These are phyloP conservation scores for Xylaria scruposa DNA, from an alignment of 495 filamentous ascomycete species.

Conservation along the genomic window DNA sequence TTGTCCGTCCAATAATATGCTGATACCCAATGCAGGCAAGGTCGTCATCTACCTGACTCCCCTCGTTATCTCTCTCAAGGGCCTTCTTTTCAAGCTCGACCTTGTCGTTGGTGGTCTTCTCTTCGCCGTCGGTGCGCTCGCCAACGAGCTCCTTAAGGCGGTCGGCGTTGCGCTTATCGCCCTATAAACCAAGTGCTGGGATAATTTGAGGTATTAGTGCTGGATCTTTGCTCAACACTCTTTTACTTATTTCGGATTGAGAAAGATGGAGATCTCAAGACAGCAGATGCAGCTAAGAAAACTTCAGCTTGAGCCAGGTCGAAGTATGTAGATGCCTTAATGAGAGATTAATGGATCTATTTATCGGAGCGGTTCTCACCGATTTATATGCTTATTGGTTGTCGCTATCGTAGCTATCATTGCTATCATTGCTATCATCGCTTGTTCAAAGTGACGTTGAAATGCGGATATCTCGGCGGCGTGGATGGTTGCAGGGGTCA, in stretches of 20 bases:
- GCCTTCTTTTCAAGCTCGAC: slow-evolving; percentile 44
- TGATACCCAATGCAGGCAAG: slow-evolving; percentile 33
- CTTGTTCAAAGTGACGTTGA: slow-evolving; percentile 19
- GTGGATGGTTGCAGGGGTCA: slow-evolving; percentile 29
- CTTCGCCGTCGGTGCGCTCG: slow-evolving; percentile 42
- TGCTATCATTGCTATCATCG: neutral
- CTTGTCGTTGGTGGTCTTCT: slow-evolving; percentile 44
- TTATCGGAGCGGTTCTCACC: neutral
- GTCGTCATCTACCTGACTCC: slow-evolving; percentile 44
- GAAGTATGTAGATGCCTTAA: slow-evolving; percentile 13
- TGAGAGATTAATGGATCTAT: neutral
- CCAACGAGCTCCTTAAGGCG: slow-evolving; percentile 39
- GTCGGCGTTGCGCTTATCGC: slow-evolving; percentile 43
- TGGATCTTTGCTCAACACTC: neutral
- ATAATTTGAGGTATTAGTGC: neutral
- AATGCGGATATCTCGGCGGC: slow-evolving; percentile 30
- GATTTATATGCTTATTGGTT: neutral
- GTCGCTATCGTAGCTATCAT: neutral
- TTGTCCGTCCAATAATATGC: neutral
- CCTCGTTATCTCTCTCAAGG: slow-evolving; percentile 42
- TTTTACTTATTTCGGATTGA: neutral
- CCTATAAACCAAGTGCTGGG: slow-evolving; percentile 22
- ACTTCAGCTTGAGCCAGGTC: slow-evolving; percentile 10
- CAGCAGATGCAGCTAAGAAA: slow-evolving; percentile 9
- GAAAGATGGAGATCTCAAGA: neutral